Evolutionary conservation across 2,329 filamentous ascomycete species (phyloP), one percentile per base, ranked within the genome.

Genomic region (Kalmusia sp.): DNA sequence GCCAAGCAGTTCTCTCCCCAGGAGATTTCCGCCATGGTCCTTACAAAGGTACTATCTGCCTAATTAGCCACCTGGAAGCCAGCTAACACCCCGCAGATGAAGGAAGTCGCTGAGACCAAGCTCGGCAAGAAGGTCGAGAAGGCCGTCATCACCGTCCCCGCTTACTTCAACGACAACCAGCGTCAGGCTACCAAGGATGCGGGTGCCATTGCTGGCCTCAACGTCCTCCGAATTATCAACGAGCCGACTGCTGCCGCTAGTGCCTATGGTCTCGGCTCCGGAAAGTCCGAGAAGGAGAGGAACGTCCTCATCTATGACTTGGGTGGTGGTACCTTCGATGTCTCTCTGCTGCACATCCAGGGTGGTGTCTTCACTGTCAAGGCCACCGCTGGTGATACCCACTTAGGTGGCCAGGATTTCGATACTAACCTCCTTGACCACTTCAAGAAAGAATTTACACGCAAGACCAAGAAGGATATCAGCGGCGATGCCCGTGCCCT

Each of bases 101-200:
- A 96, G 87, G 95, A 99, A 82, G 92, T 97, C 77, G 95, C 95
- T 73, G 95, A 99, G 86, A 86, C 85, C 80, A 98, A 99, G 87
- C 88, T 99, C 71, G 95, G 92, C 80, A 96, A 96, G 89, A 96
- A 95, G 84, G 93, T 98, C 73, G 88, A 95, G 82, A 98, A 98
- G 88, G 95, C 95, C 63, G 95, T 99, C 78, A 93, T 99, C 80
- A 99, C 95, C 59, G 95, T 98, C 54, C 95, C 95, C 54, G 95
- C 95, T 76, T 99, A 99, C 87, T 99, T 99, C 91, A 98, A 98
- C 86, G 95, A 99, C 88, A 96, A 96, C 86, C 95, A 99, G 85
- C 90, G 95, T 82, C 95, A 98, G 83, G 91, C 95, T 65, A 99
- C 95, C 82, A 98, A 98, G 89, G 95, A 98, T 76, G 95, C 95